A percentile compares a stretch with the other conserved stretches of the same genome.
phyloP scores from a whole-genome alignment of 345 rosid species.

The Excoecaria agallocha region DNA sequence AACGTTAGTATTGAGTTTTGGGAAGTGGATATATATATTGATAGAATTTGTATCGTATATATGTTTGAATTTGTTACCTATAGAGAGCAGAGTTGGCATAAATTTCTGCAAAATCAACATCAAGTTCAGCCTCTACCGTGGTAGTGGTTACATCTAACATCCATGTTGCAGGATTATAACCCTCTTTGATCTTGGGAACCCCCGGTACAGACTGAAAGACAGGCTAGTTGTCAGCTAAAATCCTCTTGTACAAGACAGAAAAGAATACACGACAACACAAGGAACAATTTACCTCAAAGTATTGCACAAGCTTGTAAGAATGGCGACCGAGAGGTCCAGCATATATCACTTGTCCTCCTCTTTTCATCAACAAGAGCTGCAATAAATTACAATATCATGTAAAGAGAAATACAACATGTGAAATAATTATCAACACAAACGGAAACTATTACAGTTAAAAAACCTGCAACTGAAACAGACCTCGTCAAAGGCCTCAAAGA shows the following conservation, averaged over 20 bases:
- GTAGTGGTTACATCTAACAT: conserved; percentile 25
- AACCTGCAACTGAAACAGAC: conserved; percentile 19
- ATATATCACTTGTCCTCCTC: conserved; percentile 22
- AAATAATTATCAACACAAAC: background rate
- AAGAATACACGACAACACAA: background rate
- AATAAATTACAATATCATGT: background rate
- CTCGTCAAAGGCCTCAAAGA: conserved; percentile 85
- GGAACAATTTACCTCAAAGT: conserved; percentile 14
- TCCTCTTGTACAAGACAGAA: background rate
- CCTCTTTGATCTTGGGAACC: conserved; percentile 21
- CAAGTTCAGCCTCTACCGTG: conserved; percentile 20
- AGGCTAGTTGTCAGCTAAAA: background rate
- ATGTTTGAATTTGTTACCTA: background rate
- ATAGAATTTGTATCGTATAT: no score
- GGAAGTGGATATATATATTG: background rate
- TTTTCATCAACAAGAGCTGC: conserved; percentile 22
- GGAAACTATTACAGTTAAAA: background rate
- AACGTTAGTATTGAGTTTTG: background rate
- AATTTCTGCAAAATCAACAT: conserved; percentile 25
- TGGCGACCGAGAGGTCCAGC: conserved; percentile 17
- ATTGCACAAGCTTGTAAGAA: conserved; percentile 17
- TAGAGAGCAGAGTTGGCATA: conserved; percentile 22
- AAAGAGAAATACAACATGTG: background rate
- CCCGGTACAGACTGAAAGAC: conserved; percentile 14
- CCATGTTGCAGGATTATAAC: conserved; percentile 33